Conservation (phyloP, 2,329 filamentous ascomycete genomes). For the Microascus cirrosus region DNA sequence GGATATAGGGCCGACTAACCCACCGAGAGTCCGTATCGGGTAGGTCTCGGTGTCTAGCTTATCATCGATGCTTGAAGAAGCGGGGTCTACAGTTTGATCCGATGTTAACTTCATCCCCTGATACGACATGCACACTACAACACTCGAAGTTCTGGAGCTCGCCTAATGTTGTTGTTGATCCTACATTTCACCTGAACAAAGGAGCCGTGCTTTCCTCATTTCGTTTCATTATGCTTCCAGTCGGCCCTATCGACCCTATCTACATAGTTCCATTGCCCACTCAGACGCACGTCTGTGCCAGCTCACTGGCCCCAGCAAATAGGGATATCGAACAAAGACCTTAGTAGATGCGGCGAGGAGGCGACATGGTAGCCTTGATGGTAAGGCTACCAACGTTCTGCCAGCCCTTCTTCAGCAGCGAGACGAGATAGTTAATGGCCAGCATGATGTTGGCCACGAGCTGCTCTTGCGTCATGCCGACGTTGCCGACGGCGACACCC, state of each 20-base stretch:
- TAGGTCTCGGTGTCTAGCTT: too few species aligned
- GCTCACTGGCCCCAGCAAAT: background rate
- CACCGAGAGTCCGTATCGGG: too few species aligned
- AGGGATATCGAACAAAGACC: constrained; percentile 7
- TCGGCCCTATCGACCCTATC: background rate
- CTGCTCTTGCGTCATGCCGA: constrained; percentile 94
- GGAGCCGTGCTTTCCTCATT: background rate
- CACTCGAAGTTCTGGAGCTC: too few species aligned
- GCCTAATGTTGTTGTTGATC: too few species aligned
- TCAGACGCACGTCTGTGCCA: background rate
- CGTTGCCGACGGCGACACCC: constrained; percentile 98
- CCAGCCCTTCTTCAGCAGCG: constrained; percentile 99
- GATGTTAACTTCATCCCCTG: too few species aligned
- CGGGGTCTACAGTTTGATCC: too few species aligned
- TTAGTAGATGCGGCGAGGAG: constrained; percentile 96
- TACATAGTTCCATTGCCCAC: background rate
- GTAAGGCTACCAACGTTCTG: constrained; percentile 99
- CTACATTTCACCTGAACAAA: background rate
- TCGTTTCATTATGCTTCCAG: background rate
- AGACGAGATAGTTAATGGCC: constrained; percentile 99
- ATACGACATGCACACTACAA: too few species aligned
- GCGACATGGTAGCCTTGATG: constrained; percentile 99
- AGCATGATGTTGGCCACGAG: constrained; percentile 98
- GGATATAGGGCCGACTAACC: too few species aligned
- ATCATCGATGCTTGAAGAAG: too few species aligned